Base-by-base conservation (phyloP, 2,329 filamentous ascomycete genomes). In the Aspergillus piperis region DNA sequence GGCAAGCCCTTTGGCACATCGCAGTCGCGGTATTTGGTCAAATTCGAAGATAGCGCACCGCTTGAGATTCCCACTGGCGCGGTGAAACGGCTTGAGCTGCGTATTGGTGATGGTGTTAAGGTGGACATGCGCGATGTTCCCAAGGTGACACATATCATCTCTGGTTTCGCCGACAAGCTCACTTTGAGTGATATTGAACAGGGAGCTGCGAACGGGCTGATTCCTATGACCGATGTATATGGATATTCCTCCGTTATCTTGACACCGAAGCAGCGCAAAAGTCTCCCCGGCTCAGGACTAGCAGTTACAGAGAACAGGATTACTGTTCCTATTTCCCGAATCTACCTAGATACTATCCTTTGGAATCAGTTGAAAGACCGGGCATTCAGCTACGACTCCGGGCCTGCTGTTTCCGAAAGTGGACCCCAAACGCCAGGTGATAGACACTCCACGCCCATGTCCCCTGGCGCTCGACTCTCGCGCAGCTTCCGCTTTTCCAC, bases 391-490 rank as follows among this genome's bases (percentile, higher is more conserved):
- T 71, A 75, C 57, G 64, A 62, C 25, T 62, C 66, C 5, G 67
- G 65, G 6, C 54, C 62, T 15, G 49, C 58, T 8, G 62, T 58
- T 17, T 65, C 62, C 19, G 62, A 70, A 8, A 66, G 55, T 17
- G 64, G 64, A n/a, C 61, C 72, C 2, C 70, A 75, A 36, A 80
- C 78, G 6, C 77, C 77, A 15, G 72, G 71, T 8, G 73, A 77
- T 49, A 69, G 67, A 47, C 68, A 74, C 11, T 78, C 79, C 7
- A 75, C 77, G 13, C 72, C 77, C 57, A 73, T 73, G 38, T 83
- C 83, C 1, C 83, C 84, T 1, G 75, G 74, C 23, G 83, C 83
- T 3, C 79, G 82, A 17, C 73, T 80, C 23, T 80, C 81, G 6
- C 79, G 82, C 61, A 73, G 66, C 55, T 60, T 72, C 51, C 66